Base-by-base conservation (phyloP, 108 stramenopile species). In the Discostella stelligeroides region DNA sequence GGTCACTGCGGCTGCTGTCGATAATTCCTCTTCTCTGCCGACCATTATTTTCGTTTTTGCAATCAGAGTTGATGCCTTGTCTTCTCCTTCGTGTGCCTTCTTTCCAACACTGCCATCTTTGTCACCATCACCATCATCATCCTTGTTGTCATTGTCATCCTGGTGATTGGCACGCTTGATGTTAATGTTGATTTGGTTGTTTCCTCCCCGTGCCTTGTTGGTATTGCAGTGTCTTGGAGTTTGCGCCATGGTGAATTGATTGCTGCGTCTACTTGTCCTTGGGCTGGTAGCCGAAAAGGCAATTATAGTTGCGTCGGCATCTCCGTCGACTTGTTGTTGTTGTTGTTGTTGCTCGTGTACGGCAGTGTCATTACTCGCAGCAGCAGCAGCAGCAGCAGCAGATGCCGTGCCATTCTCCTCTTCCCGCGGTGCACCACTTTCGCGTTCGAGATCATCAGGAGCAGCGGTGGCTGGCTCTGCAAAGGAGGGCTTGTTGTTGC, bases 141-240 rank as follows among this genome's bases (percentile, higher is more conserved):
- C 7, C 23, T 53, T 25, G 11, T 53, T 25, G 24, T 12, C 4
- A 25, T 18, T 23, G 17, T 49, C 6, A 5, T 49, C 17, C 5
- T 18, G 20, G 48, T 18, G 21, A 18, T 18, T 18, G 48, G 6
- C 53, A 5, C 12, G 0, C 25, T 0, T 29, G 53, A 6, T 27
- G 15, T 17, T 14, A 10, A 6, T 30, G 34, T 14, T 30, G 4
- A n/a, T n/a, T n/a, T n/a, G n/a, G n/a, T n/a, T n/a, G n/a, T n/a
- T n/a, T n/a, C n/a, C n/a, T n/a, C 30, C 30, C 55, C 30, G 4
- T 27, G 2, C 17, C n/a, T 37, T 56, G 1, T 34, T 56, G 12
- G 4, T 54, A n/a, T 56, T 56, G 55, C 55, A 56, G 34, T 56
- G 55, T 17, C 55, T 29, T 17, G 55, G 55, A 27, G 55, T 56